A percentile compares a stretch with the other conserved stretches of the same genome.
Conservation (phyloP, 1,139 yeast genomes). For the Scheffersomyces segobiensis region DNA sequence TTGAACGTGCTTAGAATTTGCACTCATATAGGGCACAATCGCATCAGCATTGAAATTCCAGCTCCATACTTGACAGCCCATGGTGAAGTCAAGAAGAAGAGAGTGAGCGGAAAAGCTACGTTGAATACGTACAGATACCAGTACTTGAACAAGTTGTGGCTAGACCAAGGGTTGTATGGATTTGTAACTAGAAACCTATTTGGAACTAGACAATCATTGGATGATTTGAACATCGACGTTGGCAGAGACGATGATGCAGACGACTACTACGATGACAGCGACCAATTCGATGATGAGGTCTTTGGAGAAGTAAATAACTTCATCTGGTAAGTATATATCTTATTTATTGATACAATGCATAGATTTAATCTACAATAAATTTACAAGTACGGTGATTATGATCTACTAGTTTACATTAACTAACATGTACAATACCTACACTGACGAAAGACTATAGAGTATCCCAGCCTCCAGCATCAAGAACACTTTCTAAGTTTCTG, state of each 20-base stretch:
- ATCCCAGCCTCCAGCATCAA: constrained; percentile 96
- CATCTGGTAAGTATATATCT: neutral
- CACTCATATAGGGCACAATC: constrained; percentile 29
- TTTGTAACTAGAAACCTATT: constrained; percentile 36
- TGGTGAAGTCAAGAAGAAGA: constrained; percentile 66
- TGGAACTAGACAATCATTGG: constrained; percentile 19
- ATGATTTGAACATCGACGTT: constrained; percentile 5
- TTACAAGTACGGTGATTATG: too few species aligned
- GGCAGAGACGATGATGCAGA: constrained; percentile 7
- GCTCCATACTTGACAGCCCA: constrained; percentile 74
- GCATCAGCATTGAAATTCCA: constrained; percentile 34
- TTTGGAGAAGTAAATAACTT: neutral
- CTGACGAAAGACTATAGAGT: constrained; percentile 51
- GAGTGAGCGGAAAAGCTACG: constrained; percentile 56
- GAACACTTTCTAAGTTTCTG: constrained; percentile 71
- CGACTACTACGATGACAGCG: constrained; percentile 4
- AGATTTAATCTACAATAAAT: too few species aligned
- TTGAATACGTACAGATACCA: constrained; percentile 53
- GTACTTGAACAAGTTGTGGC: constrained; percentile 59
- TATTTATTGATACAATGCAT: neutral
- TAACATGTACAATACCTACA: neutral
- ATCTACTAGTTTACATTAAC: too few species aligned
- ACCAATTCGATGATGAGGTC: neutral
- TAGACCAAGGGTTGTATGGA: constrained; percentile 50
- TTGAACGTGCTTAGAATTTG: constrained; percentile 36